Evolutionary conservation across 2,329 filamentous ascomycete genomes (phyloP).

Genomic region (Clarireedia monteithiana): DNA sequence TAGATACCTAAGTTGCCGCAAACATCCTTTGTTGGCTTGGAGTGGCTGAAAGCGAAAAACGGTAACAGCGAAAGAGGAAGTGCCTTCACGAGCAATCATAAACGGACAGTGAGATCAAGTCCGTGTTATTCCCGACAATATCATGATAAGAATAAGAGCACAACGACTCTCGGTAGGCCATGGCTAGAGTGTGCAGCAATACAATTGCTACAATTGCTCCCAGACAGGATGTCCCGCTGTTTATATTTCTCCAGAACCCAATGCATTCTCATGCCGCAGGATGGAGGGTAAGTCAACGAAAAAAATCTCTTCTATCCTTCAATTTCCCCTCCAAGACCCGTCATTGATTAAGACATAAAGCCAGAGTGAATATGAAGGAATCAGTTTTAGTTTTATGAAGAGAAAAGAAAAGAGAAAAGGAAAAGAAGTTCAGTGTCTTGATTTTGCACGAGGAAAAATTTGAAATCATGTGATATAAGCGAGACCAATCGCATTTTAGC

Average conservation of each 20-base stretch:
- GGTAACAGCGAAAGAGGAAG: background rate
- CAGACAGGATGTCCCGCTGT: conserved; percentile 20
- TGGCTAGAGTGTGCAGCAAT: background rate
- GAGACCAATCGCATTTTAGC: background rate
- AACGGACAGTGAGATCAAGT: background rate
- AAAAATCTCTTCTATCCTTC: conserved; percentile 49
- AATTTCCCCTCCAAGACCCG: conserved; percentile 60
- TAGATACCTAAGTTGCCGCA: background rate
- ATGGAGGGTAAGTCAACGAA: conserved; percentile 52
- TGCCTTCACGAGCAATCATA: background rate
- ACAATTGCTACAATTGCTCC: background rate
- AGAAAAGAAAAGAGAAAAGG: conserved; percentile 18
- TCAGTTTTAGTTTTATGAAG: conserved; percentile 37
- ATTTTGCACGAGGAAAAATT: background rate
- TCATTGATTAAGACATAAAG: conserved; percentile 46
- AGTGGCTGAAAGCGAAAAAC: background rate
- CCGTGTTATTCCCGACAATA: too few species aligned
- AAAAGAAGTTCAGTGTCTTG: too few species aligned
- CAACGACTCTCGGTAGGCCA: background rate
- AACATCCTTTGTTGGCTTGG: conserved; percentile 4
- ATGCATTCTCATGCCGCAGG: conserved; percentile 34
- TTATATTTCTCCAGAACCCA: conserved; percentile 26
- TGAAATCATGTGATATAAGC: background rate
- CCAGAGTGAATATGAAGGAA: conserved; percentile 61
- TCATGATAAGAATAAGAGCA: background rate